Base-by-base conservation (phyloP, 169 alveolate genomes). In the Plasmodium chabaudi region DNA sequence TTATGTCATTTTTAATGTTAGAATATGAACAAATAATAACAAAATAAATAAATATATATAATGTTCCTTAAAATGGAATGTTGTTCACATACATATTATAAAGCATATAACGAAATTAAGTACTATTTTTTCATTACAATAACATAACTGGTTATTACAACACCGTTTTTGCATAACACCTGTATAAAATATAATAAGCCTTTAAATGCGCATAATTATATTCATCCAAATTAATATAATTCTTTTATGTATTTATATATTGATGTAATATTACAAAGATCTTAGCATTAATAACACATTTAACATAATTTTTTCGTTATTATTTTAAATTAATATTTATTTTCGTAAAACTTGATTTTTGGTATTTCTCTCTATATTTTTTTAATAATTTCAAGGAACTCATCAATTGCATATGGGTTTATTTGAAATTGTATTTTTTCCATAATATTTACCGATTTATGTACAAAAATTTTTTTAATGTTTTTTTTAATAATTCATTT, bases 341-440 rank as follows among this genome's bases (percentile, higher is more conserved):
- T 77, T 77, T 65, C 72, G 46, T 63, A 27, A 75, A 75, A 60
- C 64, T 75, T 74, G 49, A 59, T 74, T 57, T 77, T 75, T 64
- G 42, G n/a, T 61, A 19, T 44, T 77, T 23, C 51, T 60, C 44
- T 53, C 46, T 56, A 77, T 44, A 13, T 19, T 68, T 23, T 77
- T 77, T 77, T 77, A 77, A 34, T 39, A 44, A 39, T 64, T 77
- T 77, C 27, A 77, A 42, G 60, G 51, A 39, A 67, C 46, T n/a
- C 27, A 49, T 25, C 47, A 69, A 49, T 34, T 63, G 46, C 79
- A 46, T 47, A 46, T 19, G 21, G 19, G 42, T 53, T 47, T 69
- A 12, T 25, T 49, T 6, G 47, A 47, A 69, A 69, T 23, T 46
- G 60, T 56, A 65, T 57, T 55, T 77, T 72, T 57, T 63, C 55